Conservation (phyloP, 129 eudicot genomes). For the Solidago caesia region DNA sequence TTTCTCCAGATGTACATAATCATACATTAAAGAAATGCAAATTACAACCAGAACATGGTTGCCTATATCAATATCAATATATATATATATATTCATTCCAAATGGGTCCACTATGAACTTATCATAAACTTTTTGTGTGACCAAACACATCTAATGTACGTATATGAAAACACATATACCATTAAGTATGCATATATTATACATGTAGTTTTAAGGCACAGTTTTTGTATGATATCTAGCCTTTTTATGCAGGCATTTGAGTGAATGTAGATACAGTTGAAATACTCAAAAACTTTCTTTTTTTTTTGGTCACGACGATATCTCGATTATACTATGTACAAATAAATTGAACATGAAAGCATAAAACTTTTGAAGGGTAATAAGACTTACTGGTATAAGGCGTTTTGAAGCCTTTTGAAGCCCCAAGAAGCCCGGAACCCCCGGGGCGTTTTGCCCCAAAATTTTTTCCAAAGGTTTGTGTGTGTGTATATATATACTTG, state of each 20-base stretch:
- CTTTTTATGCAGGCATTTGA: background rate
- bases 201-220: background rate
- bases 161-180: too few relatives aligned
- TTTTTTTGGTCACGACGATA: too few relatives aligned
- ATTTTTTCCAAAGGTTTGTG: too few relatives aligned
- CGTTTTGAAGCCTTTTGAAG: too few relatives aligned
- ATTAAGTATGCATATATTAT: too few relatives aligned
- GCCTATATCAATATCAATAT: conserved; percentile 27
- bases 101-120: conserved; percentile 21
- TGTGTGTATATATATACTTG: too few relatives aligned
- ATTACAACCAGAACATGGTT: conserved; percentile 33
- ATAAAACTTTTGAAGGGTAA: background rate
- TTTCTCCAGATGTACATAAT: conserved; percentile 26
- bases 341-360: too few relatives aligned
- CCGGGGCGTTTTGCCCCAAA: too few relatives aligned
- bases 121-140: background rate
- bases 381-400: too few relatives aligned
- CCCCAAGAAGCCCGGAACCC: too few relatives aligned
- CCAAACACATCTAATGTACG: too few relatives aligned
- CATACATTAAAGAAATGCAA: conserved; percentile 33
- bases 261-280: background rate
- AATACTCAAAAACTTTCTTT: background rate
- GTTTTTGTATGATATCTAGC: background rate
- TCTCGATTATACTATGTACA: too few relatives aligned
- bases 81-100: conserved; percentile 13